Evolutionary conservation across 2,329 filamentous ascomycete species (phyloP).

Genomic region (Helicocarpus griseus): DNA sequence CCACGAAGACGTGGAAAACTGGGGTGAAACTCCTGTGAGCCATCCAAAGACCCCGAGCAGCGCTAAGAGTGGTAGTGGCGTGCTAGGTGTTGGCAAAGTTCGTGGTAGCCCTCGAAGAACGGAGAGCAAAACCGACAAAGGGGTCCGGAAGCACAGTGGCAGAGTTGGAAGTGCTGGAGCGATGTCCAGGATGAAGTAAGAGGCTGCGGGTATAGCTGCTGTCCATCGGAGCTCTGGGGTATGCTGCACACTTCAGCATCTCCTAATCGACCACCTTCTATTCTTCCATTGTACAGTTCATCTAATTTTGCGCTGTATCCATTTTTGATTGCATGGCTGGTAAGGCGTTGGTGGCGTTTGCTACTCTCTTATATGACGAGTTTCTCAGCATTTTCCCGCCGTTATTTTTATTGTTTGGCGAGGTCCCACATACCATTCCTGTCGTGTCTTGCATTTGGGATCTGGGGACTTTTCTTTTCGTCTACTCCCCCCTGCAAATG

Average conservation of each 20-base stretch:
- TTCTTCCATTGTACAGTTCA: neutral
- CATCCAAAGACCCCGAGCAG: slow-evolving; percentile 37
- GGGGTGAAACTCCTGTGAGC: slow-evolving; percentile 33
- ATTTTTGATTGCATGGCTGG: neutral
- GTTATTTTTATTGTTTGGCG: neutral
- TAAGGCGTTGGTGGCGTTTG: neutral
- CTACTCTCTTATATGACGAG: neutral
- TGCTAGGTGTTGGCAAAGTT: slow-evolving; percentile 53
- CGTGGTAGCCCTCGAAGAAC: slow-evolving; percentile 44
- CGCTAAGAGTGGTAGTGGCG: slow-evolving; percentile 42
- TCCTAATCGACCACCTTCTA: neutral
- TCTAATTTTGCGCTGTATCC: too few species aligned
- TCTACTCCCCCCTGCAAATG: too few species aligned
- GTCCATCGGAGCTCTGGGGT: too few species aligned
- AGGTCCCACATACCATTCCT: too few species aligned
- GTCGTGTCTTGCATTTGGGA: neutral
- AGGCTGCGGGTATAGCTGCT: too few species aligned
- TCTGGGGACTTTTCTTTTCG: too few species aligned
- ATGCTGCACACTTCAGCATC: neutral
- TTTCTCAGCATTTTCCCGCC: neutral
- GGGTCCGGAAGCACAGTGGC: slow-evolving; percentile 38
- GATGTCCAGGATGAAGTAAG: neutral
- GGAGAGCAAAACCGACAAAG: slow-evolving; percentile 29
- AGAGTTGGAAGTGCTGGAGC: slow-evolving; percentile 36
- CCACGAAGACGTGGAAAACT: slow-evolving; percentile 59